Base-by-base conservation (phyloP, 805 yeast species). In the Starmerella asiatica region DNA sequence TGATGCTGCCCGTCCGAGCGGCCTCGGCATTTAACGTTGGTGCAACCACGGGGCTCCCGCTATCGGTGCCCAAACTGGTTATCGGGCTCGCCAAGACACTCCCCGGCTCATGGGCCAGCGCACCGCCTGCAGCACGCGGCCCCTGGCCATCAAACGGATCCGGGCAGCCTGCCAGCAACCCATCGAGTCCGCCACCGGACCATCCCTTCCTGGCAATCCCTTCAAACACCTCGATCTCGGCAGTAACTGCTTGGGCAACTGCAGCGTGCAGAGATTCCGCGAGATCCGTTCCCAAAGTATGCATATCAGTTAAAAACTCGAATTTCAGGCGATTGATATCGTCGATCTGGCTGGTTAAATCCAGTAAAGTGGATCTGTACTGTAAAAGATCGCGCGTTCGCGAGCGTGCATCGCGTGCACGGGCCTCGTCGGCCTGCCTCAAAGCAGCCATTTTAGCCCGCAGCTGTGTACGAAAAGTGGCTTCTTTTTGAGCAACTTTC, bases 121-220 rank as follows among this genome's bases (percentile, higher is more conserved):
- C n/a, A n/a, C n/a, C n/a, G n/a, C n/a, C n/a, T n/a, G n/a, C n/a
- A n/a, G n/a, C 26, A 11, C 11, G 26, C n/a, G 30, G 30, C 6
- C 16, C 29, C 30, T 20, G 28, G 11, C 38, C 28, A 26, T 56
- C 67, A 51, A 75, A 75, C 1, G 80, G 79, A 55, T 79, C 91
- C 1, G 79, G 78, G 29, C 81, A 74, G 26, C 69, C 63, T 1
- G 73, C 63, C 19, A 80, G 61, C 38, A 80, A 60, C 20, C 70
- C 76, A 53, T 83, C 94, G 26, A 84, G 60, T 0, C 94, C 94
- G 21, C 88, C 91, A 12, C 93, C 94, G 3, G 79, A 69, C 82
- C 85, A 77, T 4, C 93, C 91, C 54, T 84, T 84, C 41, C 74
- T 67, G 0, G 93, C 93, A 18, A 84, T 73, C 21, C 79, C 77